These are phyloP conservation scores for Talaromyces islandicus DNA, from an alignment of 2,329 filamentous ascomycete species.

Conservation along the genomic window DNA sequence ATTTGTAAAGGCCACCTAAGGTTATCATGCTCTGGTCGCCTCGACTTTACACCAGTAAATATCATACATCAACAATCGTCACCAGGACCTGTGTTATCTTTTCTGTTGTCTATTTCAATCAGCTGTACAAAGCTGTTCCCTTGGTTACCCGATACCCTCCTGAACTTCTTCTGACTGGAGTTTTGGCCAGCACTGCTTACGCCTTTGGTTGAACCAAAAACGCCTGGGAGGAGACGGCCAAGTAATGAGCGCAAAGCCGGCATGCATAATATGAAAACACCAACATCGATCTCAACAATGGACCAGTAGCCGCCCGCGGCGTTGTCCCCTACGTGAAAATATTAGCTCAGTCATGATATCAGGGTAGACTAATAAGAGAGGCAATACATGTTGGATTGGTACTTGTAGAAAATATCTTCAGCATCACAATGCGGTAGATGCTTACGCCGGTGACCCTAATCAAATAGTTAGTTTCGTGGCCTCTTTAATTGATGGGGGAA, in stretches of 20 bases:
- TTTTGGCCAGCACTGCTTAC: background rate
- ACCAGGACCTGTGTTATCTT: background rate
- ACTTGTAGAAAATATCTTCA: constrained; percentile 7
- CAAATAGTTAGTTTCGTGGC: background rate
- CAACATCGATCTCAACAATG: constrained; percentile 12
- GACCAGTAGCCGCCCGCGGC: constrained; percentile 13
- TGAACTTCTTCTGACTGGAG: background rate
- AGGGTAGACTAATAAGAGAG: background rate
- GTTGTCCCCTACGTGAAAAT: constrained; percentile 13
- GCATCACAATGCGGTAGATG: constrained; percentile 13
- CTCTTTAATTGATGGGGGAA: background rate
- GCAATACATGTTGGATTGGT: constrained; percentile 2
- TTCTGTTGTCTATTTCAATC: background rate
- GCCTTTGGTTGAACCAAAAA: background rate
- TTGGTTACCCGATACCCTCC: background rate
- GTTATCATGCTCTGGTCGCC: background rate
- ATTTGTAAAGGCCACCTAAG: background rate
- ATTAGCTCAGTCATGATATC: background rate
- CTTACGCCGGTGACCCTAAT: constrained; percentile 13
- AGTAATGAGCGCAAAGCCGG: constrained; percentile 12
- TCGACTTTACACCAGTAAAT: background rate
- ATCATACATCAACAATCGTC: background rate
- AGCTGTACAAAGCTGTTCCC: background rate
- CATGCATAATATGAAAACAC: constrained; percentile 13
- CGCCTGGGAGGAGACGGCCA: constrained; percentile 8